A percentile compares a stretch with the other conserved stretches of the same genome.
Conservation (phyloP, 1,284 basidiomycete genomes). For the Ustilago crameri region DNA sequence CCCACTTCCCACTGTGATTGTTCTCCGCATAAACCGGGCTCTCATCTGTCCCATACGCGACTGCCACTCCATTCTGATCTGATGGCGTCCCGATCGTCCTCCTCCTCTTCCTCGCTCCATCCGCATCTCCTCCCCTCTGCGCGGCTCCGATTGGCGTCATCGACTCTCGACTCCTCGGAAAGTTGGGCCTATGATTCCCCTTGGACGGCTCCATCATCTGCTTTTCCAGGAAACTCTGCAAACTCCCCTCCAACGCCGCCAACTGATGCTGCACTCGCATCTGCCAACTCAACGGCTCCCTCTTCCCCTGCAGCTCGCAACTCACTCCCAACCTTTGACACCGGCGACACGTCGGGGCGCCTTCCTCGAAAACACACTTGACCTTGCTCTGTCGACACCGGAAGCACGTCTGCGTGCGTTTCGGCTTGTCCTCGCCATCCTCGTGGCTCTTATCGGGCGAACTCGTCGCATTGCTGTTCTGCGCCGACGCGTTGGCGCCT, state of each 20-base stretch:
- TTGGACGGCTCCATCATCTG: constrained; percentile 3
- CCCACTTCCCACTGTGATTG: constrained; percentile 3
- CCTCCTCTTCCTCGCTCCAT: constrained; percentile 14
- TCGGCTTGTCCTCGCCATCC: constrained; percentile 23
- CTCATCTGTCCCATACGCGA: not conserved
- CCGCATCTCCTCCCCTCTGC: not conserved
- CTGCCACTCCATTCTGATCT: not conserved
- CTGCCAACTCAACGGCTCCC: constrained; percentile 41
- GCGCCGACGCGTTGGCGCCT: too few species aligned
- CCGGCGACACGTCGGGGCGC: constrained; percentile 21
- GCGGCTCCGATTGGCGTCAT: constrained; percentile 3
- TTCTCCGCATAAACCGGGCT: constrained; percentile 22
- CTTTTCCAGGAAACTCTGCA: constrained; percentile 34
- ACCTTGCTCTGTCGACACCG: constrained; percentile 39
- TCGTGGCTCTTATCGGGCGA: constrained; percentile 26
- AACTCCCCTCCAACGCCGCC: constrained; percentile 24
- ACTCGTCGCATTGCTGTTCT: constrained; percentile 10
- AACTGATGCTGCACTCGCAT: constrained; percentile 41
- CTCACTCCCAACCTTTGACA: constrained; percentile 26
- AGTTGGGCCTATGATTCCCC: constrained; percentile 8
- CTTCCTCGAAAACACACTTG: constrained; percentile 36
- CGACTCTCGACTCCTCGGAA: constrained; percentile 14
- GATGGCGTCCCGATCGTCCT: constrained; percentile 4
- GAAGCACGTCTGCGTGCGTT: constrained; percentile 37
- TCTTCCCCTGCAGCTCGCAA: constrained; percentile 37